Percentiles rank a stretch among this genome's conserved stretches.
Evolutionary conservation across 2,329 filamentous ascomycete genomes (phyloP).

Genomic region (Penicillium sp.): DNA sequence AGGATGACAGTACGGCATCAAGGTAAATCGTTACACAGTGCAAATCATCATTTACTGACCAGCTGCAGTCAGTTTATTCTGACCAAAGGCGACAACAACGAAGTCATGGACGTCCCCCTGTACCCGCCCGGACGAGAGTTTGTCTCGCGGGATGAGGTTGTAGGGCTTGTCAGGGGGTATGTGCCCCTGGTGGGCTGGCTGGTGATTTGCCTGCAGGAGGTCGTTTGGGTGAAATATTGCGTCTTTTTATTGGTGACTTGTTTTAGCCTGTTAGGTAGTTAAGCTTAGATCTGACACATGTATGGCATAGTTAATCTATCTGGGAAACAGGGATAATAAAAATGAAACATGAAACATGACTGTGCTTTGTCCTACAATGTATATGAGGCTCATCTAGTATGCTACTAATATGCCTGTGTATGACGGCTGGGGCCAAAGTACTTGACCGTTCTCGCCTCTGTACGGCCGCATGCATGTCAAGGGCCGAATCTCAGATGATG

Average conservation of each 20-base stretch:
- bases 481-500: too few relatives aligned
- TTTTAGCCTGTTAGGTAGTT: too few relatives aligned
- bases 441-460: too few relatives aligned
- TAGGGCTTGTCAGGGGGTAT: conserved; percentile 22
- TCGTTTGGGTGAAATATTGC: not conserved
- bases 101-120: conserved; percentile 17
- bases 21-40: not conserved
- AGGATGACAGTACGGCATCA: not conserved
- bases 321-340: too few relatives aligned
- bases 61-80: conserved; percentile 19
- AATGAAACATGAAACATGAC: too few relatives aligned
- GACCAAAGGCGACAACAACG: conserved; percentile 24
- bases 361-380: too few relatives aligned
- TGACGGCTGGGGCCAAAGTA: too few relatives aligned
- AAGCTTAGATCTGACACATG: too few relatives aligned
- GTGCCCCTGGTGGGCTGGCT: conserved; percentile 17
- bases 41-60: not conserved
- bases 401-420: too few relatives aligned
- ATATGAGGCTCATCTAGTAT: too few relatives aligned
- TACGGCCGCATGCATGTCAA: too few relatives aligned
- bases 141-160: conserved; percentile 18
- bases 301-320: too few relatives aligned
- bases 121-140: conserved; percentile 17
- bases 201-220: not conserved
- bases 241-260: not conserved